Evolutionary conservation across 345 rosid genomes (phyloP), one percentile per base, ranked within the genome.

Genomic region (Iberis pinnata): DNA sequence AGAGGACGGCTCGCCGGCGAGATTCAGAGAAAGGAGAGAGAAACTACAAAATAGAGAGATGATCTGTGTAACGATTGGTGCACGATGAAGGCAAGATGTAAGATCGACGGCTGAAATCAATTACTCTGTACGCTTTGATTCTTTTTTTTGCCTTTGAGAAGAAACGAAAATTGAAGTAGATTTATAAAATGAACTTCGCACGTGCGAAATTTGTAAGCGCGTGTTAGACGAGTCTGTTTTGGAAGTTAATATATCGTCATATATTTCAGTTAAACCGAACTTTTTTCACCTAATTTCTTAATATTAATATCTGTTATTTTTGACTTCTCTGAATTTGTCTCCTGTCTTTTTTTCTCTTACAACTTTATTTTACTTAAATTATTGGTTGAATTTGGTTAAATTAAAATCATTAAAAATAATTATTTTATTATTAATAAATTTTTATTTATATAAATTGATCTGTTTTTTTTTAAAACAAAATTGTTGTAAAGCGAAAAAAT

Each of bases 101-200:
- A 20, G 56, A 67, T 66, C 70, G 56, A 67, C 61, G 71, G 71
- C 25, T 45, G 59, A 50, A 4, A 65, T 59, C 36, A 58, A 44
- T 58, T 58, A 56, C 10, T 5, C 9, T 29, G 8, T 29, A 6
- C n/a, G 4, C 8, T 31, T 40, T n/a, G 15, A 1, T 8, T n/a
- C 24, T 29, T 5, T 10, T 36, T 33, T 31, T 5, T 1, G 2
- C 9, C 3, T 18, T 51, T 11, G 49, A n/a, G 42, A 2, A 39
- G 31, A 39, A 33, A 14, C 12, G 25, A 37, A 16, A 17, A 45
- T 12, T 24, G 10, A 10, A 26, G 1, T 20, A 32, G 45, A 43
- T 1, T 60, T 67, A 60, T 67, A 67, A 53, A 8, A 47, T 29
- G 47, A 49, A 24, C 2, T 6, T 19, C 47, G 46, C 67, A 67